phyloP scores from a whole-genome alignment of 1,139 yeast species.

The Saccharomyces hybrid region DNA sequence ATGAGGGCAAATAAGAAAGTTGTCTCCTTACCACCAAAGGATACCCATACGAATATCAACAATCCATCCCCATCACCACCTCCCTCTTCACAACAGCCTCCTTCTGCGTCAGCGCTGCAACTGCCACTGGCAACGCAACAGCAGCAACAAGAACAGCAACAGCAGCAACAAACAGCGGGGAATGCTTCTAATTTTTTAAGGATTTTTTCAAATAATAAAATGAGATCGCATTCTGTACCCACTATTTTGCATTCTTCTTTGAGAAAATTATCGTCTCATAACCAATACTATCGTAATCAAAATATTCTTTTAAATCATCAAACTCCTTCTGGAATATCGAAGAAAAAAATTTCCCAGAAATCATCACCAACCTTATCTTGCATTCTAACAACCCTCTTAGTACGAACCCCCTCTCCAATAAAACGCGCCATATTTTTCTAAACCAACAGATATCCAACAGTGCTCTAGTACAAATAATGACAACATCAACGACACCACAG shows the following conservation, averaged over 20 bases:
- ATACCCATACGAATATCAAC: neutral
- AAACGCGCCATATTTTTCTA: neutral
- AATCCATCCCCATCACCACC: neutral
- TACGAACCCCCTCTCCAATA: neutral
- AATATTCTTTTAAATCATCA: neutral
- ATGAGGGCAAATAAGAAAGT: neutral
- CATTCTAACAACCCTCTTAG: neutral
- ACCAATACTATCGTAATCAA: conserved; percentile 4
- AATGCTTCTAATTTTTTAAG: neutral
- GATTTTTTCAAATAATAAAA: conserved; percentile 1
- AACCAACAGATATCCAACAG: conserved; percentile 1
- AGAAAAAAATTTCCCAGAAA: neutral
- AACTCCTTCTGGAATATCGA: neutral
- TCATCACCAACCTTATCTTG: neutral
- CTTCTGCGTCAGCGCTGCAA: neutral
- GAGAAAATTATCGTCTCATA: conserved; percentile 9
- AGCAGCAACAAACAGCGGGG: neutral
- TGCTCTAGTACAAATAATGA: neutral
- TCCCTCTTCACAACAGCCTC: neutral
- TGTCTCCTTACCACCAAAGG: neutral
- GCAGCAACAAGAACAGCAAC: neutral
- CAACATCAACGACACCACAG: conserved; percentile 1
- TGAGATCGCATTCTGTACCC: conserved; percentile 31
- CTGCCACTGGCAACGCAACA: neutral
- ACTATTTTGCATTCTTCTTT: conserved; percentile 31